Evolutionary conservation across 2,329 filamentous ascomycete species (phyloP).

Genomic region (Neofusicoccum sp.): DNA sequence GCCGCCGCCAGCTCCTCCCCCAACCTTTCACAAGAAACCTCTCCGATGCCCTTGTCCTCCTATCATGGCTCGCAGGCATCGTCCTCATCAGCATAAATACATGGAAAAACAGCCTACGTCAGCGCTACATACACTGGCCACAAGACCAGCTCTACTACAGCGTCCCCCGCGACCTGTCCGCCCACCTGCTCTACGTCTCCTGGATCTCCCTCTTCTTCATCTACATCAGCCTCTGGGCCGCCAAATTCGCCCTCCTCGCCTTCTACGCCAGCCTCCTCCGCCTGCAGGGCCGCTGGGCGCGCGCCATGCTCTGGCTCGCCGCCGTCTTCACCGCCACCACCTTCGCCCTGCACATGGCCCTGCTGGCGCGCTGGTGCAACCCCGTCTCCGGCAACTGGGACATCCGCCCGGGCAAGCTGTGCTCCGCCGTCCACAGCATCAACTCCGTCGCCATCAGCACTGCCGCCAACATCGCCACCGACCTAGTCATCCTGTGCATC

Average conservation of each 20-base stretch:
- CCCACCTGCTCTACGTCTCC: slow-evolving; percentile 32
- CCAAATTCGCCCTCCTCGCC: slow-evolving; percentile 31
- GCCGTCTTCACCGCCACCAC: slow-evolving; percentile 27
- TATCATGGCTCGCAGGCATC: slow-evolving; percentile 28
- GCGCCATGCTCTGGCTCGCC: slow-evolving; percentile 22
- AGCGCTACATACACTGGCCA: slow-evolving; percentile 23
- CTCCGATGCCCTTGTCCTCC: slow-evolving; percentile 26
- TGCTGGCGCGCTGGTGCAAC: slow-evolving; percentile 32
- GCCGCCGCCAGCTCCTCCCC: slow-evolving; percentile 21
- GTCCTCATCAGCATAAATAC: slow-evolving; percentile 29
- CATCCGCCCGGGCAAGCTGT: slow-evolving; percentile 22
- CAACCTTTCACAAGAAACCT: slow-evolving; percentile 20
- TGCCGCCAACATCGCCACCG: slow-evolving; percentile 30
- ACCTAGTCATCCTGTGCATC: slow-evolving; percentile 29
- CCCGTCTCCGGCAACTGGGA: slow-evolving; percentile 27
- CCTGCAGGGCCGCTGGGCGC: slow-evolving; percentile 24
- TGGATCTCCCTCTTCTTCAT: slow-evolving; percentile 34
- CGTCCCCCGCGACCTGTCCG: slow-evolving; percentile 25
- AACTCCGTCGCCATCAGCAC: slow-evolving; percentile 29
- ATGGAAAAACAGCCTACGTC: slow-evolving; percentile 32
- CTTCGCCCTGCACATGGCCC: slow-evolving; percentile 30
- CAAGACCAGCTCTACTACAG: slow-evolving; percentile 26
- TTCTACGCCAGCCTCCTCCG: slow-evolving; percentile 32
- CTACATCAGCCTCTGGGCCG: slow-evolving; percentile 30
- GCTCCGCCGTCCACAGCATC: slow-evolving; percentile 29